Evolutionary conservation across 2,329 filamentous ascomycete species (phyloP).

Genomic region (Grosmannia huntii): DNA sequence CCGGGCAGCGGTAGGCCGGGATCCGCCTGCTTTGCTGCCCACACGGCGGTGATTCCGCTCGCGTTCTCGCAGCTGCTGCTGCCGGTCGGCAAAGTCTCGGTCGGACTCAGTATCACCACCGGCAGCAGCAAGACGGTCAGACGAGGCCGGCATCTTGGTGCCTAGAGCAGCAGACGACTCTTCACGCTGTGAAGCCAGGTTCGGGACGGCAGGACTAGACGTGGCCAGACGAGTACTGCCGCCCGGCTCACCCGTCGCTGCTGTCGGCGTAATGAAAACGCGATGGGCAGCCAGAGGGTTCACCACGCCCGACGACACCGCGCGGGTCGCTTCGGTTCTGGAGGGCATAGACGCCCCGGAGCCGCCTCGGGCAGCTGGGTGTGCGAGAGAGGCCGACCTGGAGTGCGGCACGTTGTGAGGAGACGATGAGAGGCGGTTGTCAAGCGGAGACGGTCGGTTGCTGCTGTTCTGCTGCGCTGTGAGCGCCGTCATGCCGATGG

Average conservation of each 20-base stretch:
- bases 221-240: not conserved
- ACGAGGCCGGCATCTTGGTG: slow-evolving; percentile 5
- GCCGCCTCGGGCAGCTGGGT: not conserved
- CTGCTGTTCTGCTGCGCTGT: not conserved
- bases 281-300: slow-evolving; percentile 5
- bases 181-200: too few relatives aligned
- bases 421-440: not conserved
- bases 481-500: not conserved
- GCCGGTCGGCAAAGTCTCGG: slow-evolving; percentile 1
- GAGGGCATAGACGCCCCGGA: slow-evolving; percentile 3
- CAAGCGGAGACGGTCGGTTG: not conserved
- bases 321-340: slow-evolving; percentile 2
- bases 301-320: not conserved
- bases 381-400: not conserved
- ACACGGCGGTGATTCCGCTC: slow-evolving; percentile 15
- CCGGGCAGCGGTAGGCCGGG: slow-evolving; percentile 21
- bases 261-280: not conserved
- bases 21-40: slow-evolving; percentile 2
- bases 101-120: slow-evolving; percentile 16
- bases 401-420: not conserved
- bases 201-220: slow-evolving; percentile 14
- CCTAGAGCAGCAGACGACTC: slow-evolving; percentile 34
- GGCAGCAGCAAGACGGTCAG: slow-evolving; percentile 15
- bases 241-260: not conserved
- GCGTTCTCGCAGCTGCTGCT: slow-evolving; percentile 13